phyloP scores from a whole-genome alignment of 2,329 filamentous ascomycete species.

The Talaromyces sp. region DNA sequence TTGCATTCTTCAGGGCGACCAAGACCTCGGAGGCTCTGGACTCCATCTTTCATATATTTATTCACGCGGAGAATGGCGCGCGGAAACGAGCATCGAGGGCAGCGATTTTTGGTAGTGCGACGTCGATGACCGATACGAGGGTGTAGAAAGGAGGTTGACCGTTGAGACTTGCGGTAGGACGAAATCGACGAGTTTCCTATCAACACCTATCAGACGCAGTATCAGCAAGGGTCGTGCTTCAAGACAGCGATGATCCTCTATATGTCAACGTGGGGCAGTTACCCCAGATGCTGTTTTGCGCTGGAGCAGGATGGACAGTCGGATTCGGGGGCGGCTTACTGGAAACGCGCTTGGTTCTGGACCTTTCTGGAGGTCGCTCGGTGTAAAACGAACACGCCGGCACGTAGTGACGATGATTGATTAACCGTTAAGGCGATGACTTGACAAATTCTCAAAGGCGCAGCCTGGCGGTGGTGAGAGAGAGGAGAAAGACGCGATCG shows the following conservation, averaged over 20 bases:
- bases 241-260: background rate
- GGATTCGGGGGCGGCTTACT: background rate
- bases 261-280: background rate
- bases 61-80: background rate
- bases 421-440: background rate
- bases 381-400: background rate
- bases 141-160: background rate
- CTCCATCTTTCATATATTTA: slow-evolving; percentile 43
- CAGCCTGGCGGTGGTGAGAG: background rate
- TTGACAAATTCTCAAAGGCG: background rate
- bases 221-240: background rate
- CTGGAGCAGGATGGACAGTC: background rate
- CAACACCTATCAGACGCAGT: background rate
- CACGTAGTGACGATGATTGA: background rate
- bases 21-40: slow-evolving; percentile 51
- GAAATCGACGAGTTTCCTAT: background rate
- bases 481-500: background rate
- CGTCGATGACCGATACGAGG: background rate
- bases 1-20: slow-evolving; percentile 54
- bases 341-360: background rate
- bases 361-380: background rate
- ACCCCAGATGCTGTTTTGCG: background rate
- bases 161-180: background rate
- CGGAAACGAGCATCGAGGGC: background rate
- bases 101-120: background rate